phyloP scores from a whole-genome alignment of 2,329 filamentous ascomycete genomes.

The Coccinonectria pachysandricola region DNA sequence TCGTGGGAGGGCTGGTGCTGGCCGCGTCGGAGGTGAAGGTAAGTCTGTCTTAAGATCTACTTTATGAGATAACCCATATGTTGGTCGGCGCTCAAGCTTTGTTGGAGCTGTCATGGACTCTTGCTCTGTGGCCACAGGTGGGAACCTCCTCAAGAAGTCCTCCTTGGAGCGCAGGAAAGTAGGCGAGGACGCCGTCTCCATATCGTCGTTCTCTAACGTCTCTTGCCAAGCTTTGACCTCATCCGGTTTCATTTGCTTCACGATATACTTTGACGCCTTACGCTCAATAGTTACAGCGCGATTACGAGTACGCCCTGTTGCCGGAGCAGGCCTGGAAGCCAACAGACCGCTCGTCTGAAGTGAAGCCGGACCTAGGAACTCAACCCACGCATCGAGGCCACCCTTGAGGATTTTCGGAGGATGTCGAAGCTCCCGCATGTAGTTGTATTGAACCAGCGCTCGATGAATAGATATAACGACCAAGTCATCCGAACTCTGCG shows the following conservation, averaged over 20 bases:
- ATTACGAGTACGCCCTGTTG: constrained; percentile 24
- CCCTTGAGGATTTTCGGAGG: constrained; percentile 70
- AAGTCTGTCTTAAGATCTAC: constrained; percentile 37
- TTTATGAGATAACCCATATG: constrained; percentile 22
- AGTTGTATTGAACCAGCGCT: constrained; percentile 76
- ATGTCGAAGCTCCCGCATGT: constrained; percentile 60
- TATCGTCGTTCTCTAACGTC: constrained; percentile 55
- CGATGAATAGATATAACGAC: constrained; percentile 66
- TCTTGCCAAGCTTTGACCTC: constrained; percentile 77
- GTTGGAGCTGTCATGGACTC: constrained; percentile 47
- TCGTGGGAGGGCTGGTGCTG: constrained; percentile 56
- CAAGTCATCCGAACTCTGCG: constrained; percentile 29
- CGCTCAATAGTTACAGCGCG: constrained; percentile 22
- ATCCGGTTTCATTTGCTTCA: constrained; percentile 64
- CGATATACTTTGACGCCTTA: constrained; percentile 35
- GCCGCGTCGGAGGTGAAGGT: constrained; percentile 50
- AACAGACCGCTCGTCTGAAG: constrained; percentile 35
- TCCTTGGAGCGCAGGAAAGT: constrained; percentile 61
- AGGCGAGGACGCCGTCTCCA: constrained; percentile 36
- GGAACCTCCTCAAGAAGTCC: constrained; percentile 75
- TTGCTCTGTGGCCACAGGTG: constrained; percentile 53
- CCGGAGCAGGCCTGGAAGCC: constrained; percentile 6
- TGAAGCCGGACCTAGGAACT: constrained; percentile 64
- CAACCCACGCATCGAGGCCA: constrained; percentile 77
- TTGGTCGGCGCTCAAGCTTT: constrained; percentile 13